Evolutionary conservation across 2,329 filamentous ascomycete genomes (phyloP), one percentile per base, ranked within the genome.

Genomic region (Trichothecium roseum): DNA sequence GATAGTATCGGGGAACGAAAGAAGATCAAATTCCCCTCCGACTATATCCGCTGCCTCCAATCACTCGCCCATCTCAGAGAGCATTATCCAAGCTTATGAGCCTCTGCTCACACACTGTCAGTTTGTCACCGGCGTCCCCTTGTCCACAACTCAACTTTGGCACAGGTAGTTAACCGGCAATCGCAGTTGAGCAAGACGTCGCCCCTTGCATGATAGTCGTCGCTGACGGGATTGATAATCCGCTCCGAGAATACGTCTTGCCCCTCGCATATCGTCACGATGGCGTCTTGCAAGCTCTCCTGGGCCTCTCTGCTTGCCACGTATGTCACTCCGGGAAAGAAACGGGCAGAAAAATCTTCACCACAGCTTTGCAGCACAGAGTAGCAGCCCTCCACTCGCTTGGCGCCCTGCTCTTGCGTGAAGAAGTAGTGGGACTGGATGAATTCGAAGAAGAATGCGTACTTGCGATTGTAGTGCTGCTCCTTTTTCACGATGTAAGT

Each of bases 401-500:
- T 3, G 45, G 41, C 2, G 34, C 40, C 4, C 12, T 52, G 17
- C 15, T 47, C 1, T 32, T 40, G 13, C 44, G 45, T 15, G 47
- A 50, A 20, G 40, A 46, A 7, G 31, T 29, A 0, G 33, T 40
- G 8, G 29, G 38, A 2, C 40, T 51, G 0, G 34, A 30, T 0
- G 15, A 14, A 0, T n/a, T 24, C 3, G 50, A 53, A 8, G 49
- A 51, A 20, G 47, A 52, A 27, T 33, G 39, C 13, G 40, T 51
- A 0, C 26, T 53, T 2, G 45, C 42, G 4, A 53, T 50, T 33
- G 47, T 49, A 1, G 20, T 53, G 1, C 27, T 53, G 2, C 27
- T 53, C 1, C 45, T 53, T 3, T 30, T 53, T 1, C 49, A 53
- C 18, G 50, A 53, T 36, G 50, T 53, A 29, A 27, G 39, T 6